phyloP scores from a whole-genome alignment of 176 grass and related monocot genomes.

The Phoenix roebelenii region DNA sequence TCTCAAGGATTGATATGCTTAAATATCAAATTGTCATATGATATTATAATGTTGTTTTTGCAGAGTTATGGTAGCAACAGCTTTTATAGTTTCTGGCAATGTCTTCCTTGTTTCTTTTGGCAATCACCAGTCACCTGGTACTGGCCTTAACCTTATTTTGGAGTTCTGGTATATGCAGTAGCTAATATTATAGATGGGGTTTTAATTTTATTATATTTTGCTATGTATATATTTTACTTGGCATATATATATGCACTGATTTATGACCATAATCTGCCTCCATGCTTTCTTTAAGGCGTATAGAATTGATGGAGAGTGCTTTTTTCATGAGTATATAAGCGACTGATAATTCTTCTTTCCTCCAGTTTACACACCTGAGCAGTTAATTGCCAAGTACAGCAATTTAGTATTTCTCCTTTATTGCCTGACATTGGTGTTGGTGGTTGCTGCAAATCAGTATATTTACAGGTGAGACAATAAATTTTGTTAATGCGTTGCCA shows the following conservation, averaged over 20 bases:
- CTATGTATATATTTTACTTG: no score
- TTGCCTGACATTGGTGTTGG: conserved; percentile 70
- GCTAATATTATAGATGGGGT: no score
- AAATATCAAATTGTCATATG: conserved; percentile 6
- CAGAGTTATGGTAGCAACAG: conserved; percentile 89
- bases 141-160: conserved; percentile 10
- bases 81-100: conserved; percentile 95
- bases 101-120: conserved; percentile 92
- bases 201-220: no score
- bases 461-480: conserved; percentile 61
- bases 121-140: conserved; percentile 98
- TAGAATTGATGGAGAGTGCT: no score
- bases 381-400: conserved; percentile 80
- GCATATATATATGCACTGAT: no score
- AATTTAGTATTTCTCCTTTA: conserved; percentile 95
- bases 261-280: no score
- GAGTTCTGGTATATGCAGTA: neutral
- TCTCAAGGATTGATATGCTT: neutral
- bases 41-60: conserved; percentile 28
- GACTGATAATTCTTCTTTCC: conserved; percentile 11
- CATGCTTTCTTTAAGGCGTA: no score
- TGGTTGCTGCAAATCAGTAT: conserved; percentile 82
- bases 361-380: conserved; percentile 91
- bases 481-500: no score
- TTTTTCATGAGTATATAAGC: neutral